Conservation (phyloP, 768 basidiomycete species). For the Boletus rubescentipes region DNA sequence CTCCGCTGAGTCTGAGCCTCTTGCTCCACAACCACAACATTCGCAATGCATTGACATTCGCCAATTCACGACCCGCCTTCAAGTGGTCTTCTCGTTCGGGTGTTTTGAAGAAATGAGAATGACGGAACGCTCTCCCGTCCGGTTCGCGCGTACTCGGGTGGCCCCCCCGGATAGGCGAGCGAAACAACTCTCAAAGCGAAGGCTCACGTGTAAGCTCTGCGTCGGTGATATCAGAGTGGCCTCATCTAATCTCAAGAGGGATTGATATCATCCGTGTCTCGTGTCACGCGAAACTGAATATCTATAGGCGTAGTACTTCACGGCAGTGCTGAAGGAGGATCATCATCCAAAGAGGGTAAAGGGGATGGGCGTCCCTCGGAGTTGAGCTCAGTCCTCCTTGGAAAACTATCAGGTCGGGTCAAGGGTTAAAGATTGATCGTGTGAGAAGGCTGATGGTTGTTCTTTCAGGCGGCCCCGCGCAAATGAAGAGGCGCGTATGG, state of each 20-base stretch:
- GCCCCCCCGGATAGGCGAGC: constrained; percentile 70
- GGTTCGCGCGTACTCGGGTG: constrained; percentile 82
- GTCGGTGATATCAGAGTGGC: constrained; percentile 39
- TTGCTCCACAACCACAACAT: constrained; percentile 61
- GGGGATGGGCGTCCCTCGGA: constrained; percentile 60
- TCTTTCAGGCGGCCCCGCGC: constrained; percentile 28
- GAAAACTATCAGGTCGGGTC: constrained; percentile 67
- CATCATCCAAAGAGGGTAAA: constrained; percentile 72
- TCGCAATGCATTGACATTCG: constrained; percentile 83
- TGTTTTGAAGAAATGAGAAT: constrained; percentile 65
- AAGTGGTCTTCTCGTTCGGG: constrained; percentile 74
- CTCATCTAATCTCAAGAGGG: constrained; percentile 91
- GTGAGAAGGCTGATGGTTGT: constrained; percentile 1
- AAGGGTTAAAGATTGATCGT: neutral
- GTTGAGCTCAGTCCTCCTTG: constrained; percentile 55
- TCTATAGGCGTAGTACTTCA: constrained; percentile 81
- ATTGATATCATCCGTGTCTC: constrained; percentile 91
- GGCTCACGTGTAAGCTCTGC: constrained; percentile 69
- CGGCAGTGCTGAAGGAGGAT: constrained; percentile 70
- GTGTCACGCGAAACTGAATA: constrained; percentile 66
- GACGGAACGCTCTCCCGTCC: constrained; percentile 26
- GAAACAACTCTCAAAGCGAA: constrained; percentile 70
- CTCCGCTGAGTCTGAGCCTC: no score
- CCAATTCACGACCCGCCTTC: constrained; percentile 89
- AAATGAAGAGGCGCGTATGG: constrained; percentile 29